A percentile compares a stretch with the other conserved stretches of the same genome.
Evolutionary conservation across 805 yeast species (phyloP).

Genomic region (Cyberlindnera maritima): DNA sequence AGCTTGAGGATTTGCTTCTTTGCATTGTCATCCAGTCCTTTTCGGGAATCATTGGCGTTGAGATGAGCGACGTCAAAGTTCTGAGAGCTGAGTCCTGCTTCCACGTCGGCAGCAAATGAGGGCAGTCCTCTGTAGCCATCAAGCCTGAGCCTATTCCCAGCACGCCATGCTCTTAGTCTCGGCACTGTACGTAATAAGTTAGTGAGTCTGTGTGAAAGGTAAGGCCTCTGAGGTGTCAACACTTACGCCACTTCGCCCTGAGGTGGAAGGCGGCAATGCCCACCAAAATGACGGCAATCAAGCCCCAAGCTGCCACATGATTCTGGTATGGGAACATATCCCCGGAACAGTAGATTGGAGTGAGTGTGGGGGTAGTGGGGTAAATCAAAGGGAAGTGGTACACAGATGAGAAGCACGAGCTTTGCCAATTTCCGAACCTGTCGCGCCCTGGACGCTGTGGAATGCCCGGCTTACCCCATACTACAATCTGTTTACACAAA

Average conservation of each 20-base stretch:
- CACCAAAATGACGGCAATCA: not conserved
- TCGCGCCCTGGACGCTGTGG: not conserved
- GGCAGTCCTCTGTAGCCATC: slow-evolving; percentile 27
- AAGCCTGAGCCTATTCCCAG: slow-evolving; percentile 24
- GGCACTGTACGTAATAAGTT: slow-evolving; percentile 15
- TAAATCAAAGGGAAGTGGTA: not conserved
- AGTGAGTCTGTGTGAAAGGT: not conserved
- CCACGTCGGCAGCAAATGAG: slow-evolving; percentile 46
- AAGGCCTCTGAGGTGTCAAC: not conserved
- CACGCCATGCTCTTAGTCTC: slow-evolving; percentile 21
- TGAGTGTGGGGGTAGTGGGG: not conserved
- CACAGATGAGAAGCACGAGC: not conserved
- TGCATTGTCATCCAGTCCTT: slow-evolving; percentile 58
- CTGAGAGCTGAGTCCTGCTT: slow-evolving; percentile 56
- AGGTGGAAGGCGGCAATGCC: slow-evolving; percentile 9
- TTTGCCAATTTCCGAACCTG: not conserved
- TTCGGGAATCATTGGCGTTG: slow-evolving; percentile 51
- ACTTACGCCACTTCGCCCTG: slow-evolving; percentile 22
- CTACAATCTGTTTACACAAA: too few species aligned
- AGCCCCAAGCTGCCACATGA: not conserved
- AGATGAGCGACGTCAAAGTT: slow-evolving; percentile 51
- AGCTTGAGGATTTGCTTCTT: slow-evolving; percentile 48
- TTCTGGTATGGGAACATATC: not conserved
- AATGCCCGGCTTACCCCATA: not conserved
- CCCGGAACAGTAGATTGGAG: not conserved